Evolutionary conservation across 805 yeast genomes (phyloP).

Genomic region (Metschnikowia baotianmanensis): DNA sequence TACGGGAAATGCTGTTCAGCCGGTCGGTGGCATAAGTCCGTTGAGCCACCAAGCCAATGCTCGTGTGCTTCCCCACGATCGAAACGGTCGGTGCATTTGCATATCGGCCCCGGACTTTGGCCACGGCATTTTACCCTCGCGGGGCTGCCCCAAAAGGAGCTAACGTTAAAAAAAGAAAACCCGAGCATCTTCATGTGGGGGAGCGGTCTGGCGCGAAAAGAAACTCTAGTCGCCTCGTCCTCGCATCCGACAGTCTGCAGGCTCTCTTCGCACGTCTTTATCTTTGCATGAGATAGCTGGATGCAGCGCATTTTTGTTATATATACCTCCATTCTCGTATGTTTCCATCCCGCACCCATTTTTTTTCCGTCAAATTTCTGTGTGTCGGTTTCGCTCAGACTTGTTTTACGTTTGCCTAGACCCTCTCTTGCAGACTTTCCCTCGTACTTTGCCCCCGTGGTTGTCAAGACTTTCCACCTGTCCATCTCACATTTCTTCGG

Average conservation of each 20-base stretch:
- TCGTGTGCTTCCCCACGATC: background rate
- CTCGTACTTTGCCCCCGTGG: too few relatives aligned
- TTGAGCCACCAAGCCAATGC: too few relatives aligned
- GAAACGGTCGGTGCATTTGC: background rate
- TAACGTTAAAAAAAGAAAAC: background rate
- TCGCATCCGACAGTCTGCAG: conserved; percentile 3
- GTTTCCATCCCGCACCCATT: background rate
- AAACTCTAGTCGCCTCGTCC: background rate
- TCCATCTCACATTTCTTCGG: too few relatives aligned
- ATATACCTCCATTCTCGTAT: background rate
- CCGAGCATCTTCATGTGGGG: background rate
- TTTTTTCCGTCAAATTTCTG: background rate
- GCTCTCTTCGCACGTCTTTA: conserved; percentile 7
- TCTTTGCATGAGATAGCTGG: conserved; percentile 11
- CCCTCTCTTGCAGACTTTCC: too few relatives aligned
- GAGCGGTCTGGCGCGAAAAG: conserved; percentile 2
- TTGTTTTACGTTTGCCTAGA: too few relatives aligned
- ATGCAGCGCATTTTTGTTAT: conserved; percentile 3
- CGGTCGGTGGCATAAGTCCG: too few relatives aligned
- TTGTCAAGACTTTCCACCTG: too few relatives aligned
- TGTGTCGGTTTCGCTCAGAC: too few relatives aligned
- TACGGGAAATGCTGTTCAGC: too few relatives aligned
- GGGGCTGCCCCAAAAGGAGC: background rate
- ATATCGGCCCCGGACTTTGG: background rate
- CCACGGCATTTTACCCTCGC: conserved; percentile 3